Base-by-base conservation (phyloP, 768 basidiomycete species). In the Hemileccinum rubropunctum region DNA sequence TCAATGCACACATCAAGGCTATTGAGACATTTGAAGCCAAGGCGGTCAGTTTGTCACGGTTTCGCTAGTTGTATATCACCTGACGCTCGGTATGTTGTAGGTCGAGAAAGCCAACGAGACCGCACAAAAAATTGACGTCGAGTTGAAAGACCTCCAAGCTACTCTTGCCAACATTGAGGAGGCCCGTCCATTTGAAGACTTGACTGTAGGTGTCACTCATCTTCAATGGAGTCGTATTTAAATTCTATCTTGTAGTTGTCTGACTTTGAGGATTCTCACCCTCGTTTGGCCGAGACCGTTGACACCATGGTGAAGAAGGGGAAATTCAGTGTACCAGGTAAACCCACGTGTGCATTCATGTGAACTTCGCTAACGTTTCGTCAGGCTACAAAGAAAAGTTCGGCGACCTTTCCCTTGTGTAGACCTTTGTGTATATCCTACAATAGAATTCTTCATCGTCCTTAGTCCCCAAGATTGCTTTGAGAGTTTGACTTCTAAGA, bases 151-250 rank as follows among this genome's bases (percentile, higher is more conserved):
- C 62, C 87, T 99, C 59, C 86, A 93, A 72, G 84, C 82, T 37
- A 98, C 97, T 23, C 86, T 98, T 53, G 84, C 88, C 59, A 97
- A 99, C 80, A 98, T 99, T 54, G 89, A 98, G 76, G 84, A 95
- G 45, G 94, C 95, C 37, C 87, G 97, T 73, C 91, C 95, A 8
- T 97, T 99, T 73, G 94, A 98, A 67, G 91, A 98, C 62, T 79
- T 99, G 58, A 95, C 93, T 32, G 95, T 95, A 56, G 56, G 88
- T 75, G n/a, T 39, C 17, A 33, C 21, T 14, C 12, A 35, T 35
- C 27, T 14, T 36, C 30, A 33, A 46, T 35, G 28, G 33, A 27
- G 8, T 41, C 14, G 20, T 42, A 6, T 47, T 34, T 50, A 17
- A 39, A 18, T 42, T n/a, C 11, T 38, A 15, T 58, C 46, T 27